Evolutionary conservation across 768 basidiomycete genomes (phyloP), one percentile per base, ranked within the genome.

Genomic region (Gloeophyllum trabeum): DNA sequence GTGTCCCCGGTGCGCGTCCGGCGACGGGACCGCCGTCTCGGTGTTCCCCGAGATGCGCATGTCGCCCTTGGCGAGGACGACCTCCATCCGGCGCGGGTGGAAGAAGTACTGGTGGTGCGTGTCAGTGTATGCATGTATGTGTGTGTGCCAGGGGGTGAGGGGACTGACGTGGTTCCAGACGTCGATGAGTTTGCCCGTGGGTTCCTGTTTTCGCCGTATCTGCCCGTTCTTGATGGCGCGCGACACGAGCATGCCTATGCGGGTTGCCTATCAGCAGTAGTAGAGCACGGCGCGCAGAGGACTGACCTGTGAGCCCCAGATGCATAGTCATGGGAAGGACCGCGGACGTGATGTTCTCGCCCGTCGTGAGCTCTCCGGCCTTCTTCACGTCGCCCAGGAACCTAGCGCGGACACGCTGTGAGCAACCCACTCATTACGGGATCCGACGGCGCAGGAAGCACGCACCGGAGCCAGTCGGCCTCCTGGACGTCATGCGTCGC

Each of bases 51-150:
- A 10, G 7, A 10, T 10, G 13, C 36, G 12, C 35, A n/a, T 24
- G 40, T 51, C 39, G 53, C 63, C 64, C 14, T 52, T 50, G 49
- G 61, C 59, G 10, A 74, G 58, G 43, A 63, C 55, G 23, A 62
- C 60, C n/a, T 71, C 62, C 48, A 74, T 61, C 45, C 54, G 48
- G 10, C 72, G 64, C 10, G 64, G 66, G 34, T 63, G 61, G 43
- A 74, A 74, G 59, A 72, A 74, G 55, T 64, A 60, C 72, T 36
- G n/a, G 16, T 16, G 26, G n/a, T n/a, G n/a, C n/a, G n/a, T n/a
- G n/a, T n/a, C n/a, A n/a, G 16, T 20, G 24, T 41, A 7, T 28
- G 39, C 20, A 6, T 10, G 20, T 25, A 16, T 2, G 3, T 19
- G 23, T 32, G 18, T 24, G 28, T 18, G 14, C 5, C 10, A 4